Conservation (phyloP, 805 yeast species). For the Hanseniaspora lindneri region DNA sequence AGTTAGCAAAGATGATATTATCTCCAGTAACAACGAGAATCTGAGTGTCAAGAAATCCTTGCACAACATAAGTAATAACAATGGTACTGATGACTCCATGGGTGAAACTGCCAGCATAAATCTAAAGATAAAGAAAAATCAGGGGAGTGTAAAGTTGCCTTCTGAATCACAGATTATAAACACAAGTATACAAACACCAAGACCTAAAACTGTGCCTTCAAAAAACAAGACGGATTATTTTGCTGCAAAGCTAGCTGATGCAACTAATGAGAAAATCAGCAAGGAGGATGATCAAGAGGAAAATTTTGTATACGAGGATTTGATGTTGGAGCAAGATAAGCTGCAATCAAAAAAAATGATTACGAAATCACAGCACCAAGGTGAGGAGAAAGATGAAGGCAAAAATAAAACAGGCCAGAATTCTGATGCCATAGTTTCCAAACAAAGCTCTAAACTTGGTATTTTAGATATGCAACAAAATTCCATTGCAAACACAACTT, state of each 20-base stretch:
- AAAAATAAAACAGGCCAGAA: not conserved
- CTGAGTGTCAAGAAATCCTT: not conserved
- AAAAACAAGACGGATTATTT: constrained; percentile 66
- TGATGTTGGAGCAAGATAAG: constrained; percentile 26
- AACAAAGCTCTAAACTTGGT: not conserved
- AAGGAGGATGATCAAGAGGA: constrained; percentile 84
- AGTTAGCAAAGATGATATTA: constrained; percentile 8
- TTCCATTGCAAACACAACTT: not conserved
- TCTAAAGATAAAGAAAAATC: constrained; percentile 3
- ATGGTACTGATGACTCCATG: constrained; percentile 2
- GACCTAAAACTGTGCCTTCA: constrained; percentile 14
- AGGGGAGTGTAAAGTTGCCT: constrained; percentile 1
- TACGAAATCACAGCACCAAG: not conserved
- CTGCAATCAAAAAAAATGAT: not conserved
- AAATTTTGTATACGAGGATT: constrained; percentile 78
- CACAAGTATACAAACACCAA: constrained; percentile 8
- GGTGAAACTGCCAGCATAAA: not conserved
- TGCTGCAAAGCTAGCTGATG: constrained; percentile 89
- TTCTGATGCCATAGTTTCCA: constrained; percentile 13
- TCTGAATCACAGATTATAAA: constrained; percentile 14
- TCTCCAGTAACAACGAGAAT: not conserved
- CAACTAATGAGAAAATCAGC: constrained; percentile 54
- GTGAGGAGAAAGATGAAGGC: constrained; percentile 18
- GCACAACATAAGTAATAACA: not conserved
- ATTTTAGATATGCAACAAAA: not conserved